Percentiles rank a stretch among this genome's conserved stretches.
Conservation (phyloP, 2,329 filamentous ascomycete species). For the Trichoderma simmonsii region DNA sequence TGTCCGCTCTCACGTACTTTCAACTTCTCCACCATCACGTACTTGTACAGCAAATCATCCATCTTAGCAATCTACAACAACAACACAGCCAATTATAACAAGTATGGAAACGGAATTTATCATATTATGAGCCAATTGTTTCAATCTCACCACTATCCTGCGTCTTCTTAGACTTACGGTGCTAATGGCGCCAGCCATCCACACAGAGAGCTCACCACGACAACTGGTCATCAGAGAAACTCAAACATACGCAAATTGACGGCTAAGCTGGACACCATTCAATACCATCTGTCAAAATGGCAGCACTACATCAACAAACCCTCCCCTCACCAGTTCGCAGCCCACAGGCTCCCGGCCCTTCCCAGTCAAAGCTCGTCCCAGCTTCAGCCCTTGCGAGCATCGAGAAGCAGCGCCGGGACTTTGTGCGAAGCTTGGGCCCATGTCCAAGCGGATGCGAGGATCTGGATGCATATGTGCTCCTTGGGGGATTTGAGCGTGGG, state of each 20-base stretch:
- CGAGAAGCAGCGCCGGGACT: slow-evolving; percentile 38
- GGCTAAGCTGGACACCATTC: neutral
- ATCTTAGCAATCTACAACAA: neutral
- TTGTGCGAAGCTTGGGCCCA: slow-evolving; percentile 29
- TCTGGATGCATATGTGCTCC: slow-evolving; percentile 47
- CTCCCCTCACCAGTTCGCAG: neutral
- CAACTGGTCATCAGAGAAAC: neutral
- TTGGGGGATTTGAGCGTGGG: slow-evolving; percentile 48
- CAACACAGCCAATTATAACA: neutral
- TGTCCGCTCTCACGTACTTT: neutral
- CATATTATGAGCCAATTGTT: neutral
- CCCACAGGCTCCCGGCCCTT: neutral
- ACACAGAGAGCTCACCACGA: neutral
- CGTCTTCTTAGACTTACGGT: neutral
- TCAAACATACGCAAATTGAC: neutral
- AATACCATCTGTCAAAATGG: neutral
- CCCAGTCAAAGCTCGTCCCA: slow-evolving; percentile 42
- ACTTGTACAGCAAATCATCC: neutral
- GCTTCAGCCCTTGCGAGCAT: slow-evolving; percentile 41
- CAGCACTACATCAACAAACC: neutral
- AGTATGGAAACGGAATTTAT: neutral
- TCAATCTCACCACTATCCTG: neutral
- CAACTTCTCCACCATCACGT: neutral
- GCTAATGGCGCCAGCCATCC: neutral
- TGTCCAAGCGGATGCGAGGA: slow-evolving; percentile 45